Conservation (phyloP, 2,329 filamentous ascomycete genomes). For the Epichloe coenophiala region DNA sequence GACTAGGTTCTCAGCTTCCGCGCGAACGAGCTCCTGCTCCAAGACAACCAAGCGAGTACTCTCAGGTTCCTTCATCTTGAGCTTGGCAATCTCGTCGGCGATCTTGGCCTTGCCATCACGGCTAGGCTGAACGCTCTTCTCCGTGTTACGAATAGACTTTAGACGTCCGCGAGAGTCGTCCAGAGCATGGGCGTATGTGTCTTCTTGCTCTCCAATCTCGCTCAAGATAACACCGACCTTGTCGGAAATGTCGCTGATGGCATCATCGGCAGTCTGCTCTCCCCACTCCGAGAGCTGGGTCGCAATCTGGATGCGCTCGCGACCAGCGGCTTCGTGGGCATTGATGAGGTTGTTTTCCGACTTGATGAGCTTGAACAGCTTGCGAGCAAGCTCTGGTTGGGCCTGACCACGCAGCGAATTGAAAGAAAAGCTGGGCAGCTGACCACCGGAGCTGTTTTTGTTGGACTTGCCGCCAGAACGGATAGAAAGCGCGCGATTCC, state of each 20-base stretch:
- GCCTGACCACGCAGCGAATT: constrained; percentile 70
- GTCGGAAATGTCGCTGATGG: constrained; percentile 80
- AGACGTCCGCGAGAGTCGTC: constrained; percentile 73
- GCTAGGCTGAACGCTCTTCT: constrained; percentile 87
- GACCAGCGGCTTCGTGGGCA: constrained; percentile 71
- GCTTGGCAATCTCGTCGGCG: constrained; percentile 76
- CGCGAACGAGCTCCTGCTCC: constrained; percentile 91
- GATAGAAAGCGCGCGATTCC: constrained; percentile 63
- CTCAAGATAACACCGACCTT: constrained; percentile 88
- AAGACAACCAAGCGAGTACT: constrained; percentile 69
- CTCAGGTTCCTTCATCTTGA: constrained; percentile 86
- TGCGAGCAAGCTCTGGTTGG: constrained; percentile 80
- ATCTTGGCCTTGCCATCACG: constrained; percentile 80
- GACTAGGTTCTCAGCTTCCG: constrained; percentile 90
- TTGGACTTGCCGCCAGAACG: constrained; percentile 49
- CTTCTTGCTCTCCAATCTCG: constrained; percentile 90
- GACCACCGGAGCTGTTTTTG: constrained; percentile 23
- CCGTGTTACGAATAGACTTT: constrained; percentile 90
- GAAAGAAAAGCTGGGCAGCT: constrained; percentile 64
- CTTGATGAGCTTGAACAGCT: constrained; percentile 87
- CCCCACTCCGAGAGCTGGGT: constrained; percentile 94
- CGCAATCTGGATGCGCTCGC: constrained; percentile 73
- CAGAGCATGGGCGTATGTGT: constrained; percentile 69
- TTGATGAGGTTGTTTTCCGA: constrained; percentile 79
- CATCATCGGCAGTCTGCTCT: constrained; percentile 77